A percentile compares a stretch with the other conserved stretches of the same genome.
These are phyloP conservation scores for Pleurotus eryngii DNA, from an alignment of 768 basidiomycete genomes.

Conservation along the genomic window DNA sequence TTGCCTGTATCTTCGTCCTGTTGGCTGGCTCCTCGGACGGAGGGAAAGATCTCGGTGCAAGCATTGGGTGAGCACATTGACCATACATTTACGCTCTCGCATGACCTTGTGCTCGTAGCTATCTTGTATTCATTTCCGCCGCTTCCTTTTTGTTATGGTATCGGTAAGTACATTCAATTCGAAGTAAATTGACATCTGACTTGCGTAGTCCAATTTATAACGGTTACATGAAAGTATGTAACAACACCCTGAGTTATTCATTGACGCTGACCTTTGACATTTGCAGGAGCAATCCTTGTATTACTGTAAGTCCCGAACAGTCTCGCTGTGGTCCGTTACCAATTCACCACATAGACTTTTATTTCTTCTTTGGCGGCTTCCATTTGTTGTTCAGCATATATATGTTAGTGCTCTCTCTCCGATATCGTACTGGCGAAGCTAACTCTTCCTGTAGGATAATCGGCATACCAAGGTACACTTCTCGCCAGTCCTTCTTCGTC, in stretches of 20 bases:
- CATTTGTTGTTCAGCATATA: constrained; percentile 92
- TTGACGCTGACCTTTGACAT: not conserved
- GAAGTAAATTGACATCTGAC: constrained; percentile 9
- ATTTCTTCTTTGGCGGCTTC: constrained; percentile 95
- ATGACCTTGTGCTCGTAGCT: constrained; percentile 43
- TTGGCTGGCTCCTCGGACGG: constrained; percentile 73
- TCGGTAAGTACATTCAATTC: constrained; percentile 49
- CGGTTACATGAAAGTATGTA: constrained; percentile 88
- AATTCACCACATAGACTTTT: constrained; percentile 63
- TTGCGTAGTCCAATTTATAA: constrained; percentile 85
- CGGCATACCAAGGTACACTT: constrained; percentile 76
- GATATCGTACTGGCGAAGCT: constrained; percentile 21
- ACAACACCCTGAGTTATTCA: not conserved
- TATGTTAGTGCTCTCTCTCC: constrained; percentile 53
- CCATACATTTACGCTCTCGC: constrained; percentile 12
- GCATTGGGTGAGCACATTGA: constrained; percentile 63
- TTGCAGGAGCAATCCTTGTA: constrained; percentile 87
- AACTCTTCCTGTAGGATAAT: constrained; percentile 63
- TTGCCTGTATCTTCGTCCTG: constrained; percentile 86
- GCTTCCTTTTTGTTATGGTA: constrained; percentile 95
- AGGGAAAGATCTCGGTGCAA: constrained; percentile 76
- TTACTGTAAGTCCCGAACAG: constrained; percentile 61
- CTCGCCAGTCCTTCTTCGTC: constrained; percentile 5
- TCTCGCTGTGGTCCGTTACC: constrained; percentile 11
- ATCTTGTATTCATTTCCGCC: constrained; percentile 72